Evolutionary conservation across 371 early-diverging fungal genomes (phyloP), one percentile per base, ranked within the genome.

Genomic region (Mucor velutinosus): DNA sequence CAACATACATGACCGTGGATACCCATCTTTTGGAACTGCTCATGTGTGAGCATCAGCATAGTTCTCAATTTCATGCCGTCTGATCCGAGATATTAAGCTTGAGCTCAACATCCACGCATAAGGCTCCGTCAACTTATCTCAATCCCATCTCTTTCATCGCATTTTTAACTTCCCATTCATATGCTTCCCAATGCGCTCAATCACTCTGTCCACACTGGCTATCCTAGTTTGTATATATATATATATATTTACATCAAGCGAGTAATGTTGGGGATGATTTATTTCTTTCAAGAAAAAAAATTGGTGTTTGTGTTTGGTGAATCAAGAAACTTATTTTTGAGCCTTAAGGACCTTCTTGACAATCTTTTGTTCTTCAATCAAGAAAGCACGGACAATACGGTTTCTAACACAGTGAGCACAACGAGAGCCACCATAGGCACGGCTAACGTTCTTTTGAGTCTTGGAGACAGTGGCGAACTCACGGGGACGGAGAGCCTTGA

Each of bases 341-440:
- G 90, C 80, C 92, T 96, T 97, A 81, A 96, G 87, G 75, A 97
- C 95, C 86, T 92, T 94, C 95, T 97, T 97, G 85, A 97, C 97
- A 76, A 98, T 97, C 95, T 97, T 97, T 88, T 97, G 98, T 89
- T 98, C 99, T 89, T 98, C 99, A 72, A 98, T 94, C 79, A 98
- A 89, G 94, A 98, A 98, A 76, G 98, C 96, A 74, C 98, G 96
- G 73, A 98, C 94, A 84, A 98, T 95, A 71, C 95, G 92, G 80
- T 88, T 88, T 81, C 97, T 93, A 60, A 97, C 98, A 87, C 98
- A 97, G 84, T 80, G 76, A 71, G 89, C 88, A 86, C 97, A 97
- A 71, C 96, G 95, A 72, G 92, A 92, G 71, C 98, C 98, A 86
- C 99, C 99, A 81, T 98, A 98, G 66, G 98, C 95, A 78, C 99